phyloP scores from a whole-genome alignment of 345 rosid species.

The Firmiana major region DNA sequence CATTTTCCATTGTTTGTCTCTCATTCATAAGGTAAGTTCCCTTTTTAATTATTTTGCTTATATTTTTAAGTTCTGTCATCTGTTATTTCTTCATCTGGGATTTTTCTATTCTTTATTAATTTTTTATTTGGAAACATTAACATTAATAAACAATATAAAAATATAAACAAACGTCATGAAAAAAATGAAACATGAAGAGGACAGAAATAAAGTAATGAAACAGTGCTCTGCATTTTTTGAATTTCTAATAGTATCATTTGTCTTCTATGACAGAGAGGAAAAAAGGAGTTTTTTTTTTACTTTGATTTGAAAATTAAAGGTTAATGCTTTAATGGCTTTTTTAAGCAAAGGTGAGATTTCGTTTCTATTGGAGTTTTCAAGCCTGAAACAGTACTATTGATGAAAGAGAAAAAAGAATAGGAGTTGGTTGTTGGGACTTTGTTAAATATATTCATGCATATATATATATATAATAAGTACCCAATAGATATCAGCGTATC shows the following conservation, averaged over 20 bases:
- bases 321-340: slow-evolving; percentile 32
- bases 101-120: slow-evolving; percentile 13
- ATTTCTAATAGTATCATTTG: slow-evolving; percentile 17
- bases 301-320: slow-evolving; percentile 41
- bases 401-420: slow-evolving; percentile 6
- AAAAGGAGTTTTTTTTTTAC: slow-evolving; percentile 8
- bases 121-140: background rate
- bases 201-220: background rate
- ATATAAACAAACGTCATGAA: background rate
- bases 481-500: slow-evolving; percentile 33
- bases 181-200: background rate
- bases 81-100: slow-evolving; percentile 39
- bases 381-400: slow-evolving; percentile 27
- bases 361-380: background rate
- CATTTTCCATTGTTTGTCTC: slow-evolving; percentile 34
- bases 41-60: slow-evolving; percentile 3
- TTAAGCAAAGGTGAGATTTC: slow-evolving; percentile 35
- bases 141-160: background rate
- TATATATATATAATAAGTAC: background rate
- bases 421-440: slow-evolving; percentile 8
- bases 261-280: slow-evolving; percentile 30
- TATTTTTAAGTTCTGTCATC: slow-evolving; percentile 20
- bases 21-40: slow-evolving; percentile 33
- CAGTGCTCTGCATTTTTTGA: background rate
- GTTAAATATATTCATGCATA: background rate